phyloP scores from a whole-genome alignment of 1,284 basidiomycete genomes.

The Cryptococcus deneoformans region DNA sequence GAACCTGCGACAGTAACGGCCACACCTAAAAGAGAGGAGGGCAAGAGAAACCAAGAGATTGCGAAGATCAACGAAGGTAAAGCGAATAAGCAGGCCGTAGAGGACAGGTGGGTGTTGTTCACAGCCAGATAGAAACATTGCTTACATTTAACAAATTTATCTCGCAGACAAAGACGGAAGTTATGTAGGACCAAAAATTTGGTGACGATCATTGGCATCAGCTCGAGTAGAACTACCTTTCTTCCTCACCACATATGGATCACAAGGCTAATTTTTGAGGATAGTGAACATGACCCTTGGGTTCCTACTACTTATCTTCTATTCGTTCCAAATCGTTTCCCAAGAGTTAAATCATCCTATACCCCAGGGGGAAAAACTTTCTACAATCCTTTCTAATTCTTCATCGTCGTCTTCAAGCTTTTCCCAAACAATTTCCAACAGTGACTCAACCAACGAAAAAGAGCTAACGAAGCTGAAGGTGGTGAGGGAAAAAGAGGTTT shows the following conservation, averaged over 20 bases:
- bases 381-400: constrained; percentile 1
- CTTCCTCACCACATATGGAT: not conserved
- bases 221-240: constrained; percentile 22
- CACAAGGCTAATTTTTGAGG: not conserved
- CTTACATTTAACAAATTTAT: not conserved
- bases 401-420: constrained; percentile 10
- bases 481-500: constrained; percentile 22
- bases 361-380: not conserved
- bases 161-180: constrained; percentile 29
- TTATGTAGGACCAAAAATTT: constrained; percentile 33
- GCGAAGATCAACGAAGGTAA: constrained; percentile 11
- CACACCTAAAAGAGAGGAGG: constrained; percentile 20
- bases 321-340: constrained; percentile 32
- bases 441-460: constrained; percentile 2
- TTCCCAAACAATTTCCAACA: not conserved
- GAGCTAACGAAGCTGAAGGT: constrained; percentile 27
- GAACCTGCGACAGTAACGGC: constrained; percentile 16
- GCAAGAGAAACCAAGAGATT: constrained; percentile 19
- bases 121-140: not conserved
- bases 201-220: constrained; percentile 38
- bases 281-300: constrained; percentile 28
- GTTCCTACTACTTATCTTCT: constrained; percentile 32
- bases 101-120: constrained; percentile 11
- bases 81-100: constrained; percentile 13
- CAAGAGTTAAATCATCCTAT: constrained; percentile 29